Evolutionary conservation across 441 rosid species (phyloP).

Genomic region (Aleurites moluccanus): DNA sequence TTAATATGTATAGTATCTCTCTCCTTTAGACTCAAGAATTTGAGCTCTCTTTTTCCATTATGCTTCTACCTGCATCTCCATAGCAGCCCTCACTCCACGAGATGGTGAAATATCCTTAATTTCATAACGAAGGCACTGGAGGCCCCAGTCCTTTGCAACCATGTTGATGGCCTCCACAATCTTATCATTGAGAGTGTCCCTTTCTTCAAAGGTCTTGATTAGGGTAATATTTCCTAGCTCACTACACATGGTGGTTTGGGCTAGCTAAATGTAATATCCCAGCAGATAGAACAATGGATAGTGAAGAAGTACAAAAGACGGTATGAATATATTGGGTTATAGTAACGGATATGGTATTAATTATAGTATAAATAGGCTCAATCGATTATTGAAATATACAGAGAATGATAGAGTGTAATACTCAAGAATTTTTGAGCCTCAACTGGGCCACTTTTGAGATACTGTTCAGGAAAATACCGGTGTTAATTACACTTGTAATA

Average conservation of each 20-base stretch:
- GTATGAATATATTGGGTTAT: no score
- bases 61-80: slow-evolving; percentile 99
- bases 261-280: slow-evolving; percentile 87
- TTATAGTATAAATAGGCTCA: no score
- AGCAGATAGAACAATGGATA: no score
- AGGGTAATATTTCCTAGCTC: slow-evolving; percentile 95
- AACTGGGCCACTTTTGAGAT: no score
- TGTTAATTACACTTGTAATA: no score
- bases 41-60: slow-evolving; percentile 95
- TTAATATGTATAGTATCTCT: no score
- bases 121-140: slow-evolving; percentile 91
- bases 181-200: slow-evolving; percentile 89
- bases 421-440: no score
- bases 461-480: no score
- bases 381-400: no score
- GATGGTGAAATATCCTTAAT: slow-evolving; percentile 98
- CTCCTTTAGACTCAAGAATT: slow-evolving; percentile 94
- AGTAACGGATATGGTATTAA: no score
- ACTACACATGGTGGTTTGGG: slow-evolving; percentile 97
- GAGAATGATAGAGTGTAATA: no score
- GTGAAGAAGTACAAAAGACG: no score
- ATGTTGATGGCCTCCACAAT: slow-evolving; percentile 93
- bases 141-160: slow-evolving; percentile 92
- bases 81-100: slow-evolving; percentile 85
- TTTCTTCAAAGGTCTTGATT: slow-evolving; percentile 91